These are phyloP conservation scores for Parietaria judaica DNA, from an alignment of 306 rosid species.

Conservation along the genomic window DNA sequence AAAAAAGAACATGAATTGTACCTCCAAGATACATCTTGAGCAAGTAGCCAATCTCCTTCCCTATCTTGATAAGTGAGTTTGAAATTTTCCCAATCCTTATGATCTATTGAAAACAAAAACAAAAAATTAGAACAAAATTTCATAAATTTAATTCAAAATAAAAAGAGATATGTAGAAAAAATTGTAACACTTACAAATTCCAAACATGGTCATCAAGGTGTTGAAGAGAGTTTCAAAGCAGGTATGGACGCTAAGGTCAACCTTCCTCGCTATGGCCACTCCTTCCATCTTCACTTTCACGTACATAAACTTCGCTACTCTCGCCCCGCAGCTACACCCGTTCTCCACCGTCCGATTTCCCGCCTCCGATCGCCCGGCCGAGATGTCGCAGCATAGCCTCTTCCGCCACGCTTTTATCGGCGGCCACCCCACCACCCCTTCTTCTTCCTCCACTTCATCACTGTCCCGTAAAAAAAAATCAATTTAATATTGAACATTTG, in stretches of 20 bases:
- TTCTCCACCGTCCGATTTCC: conserved; percentile 18
- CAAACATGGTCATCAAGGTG: conserved; percentile 70
- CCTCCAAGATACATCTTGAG: conserved; percentile 81
- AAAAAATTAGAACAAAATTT: neutral
- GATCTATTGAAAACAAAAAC: conserved; percentile 20
- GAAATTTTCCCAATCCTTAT: conserved; percentile 31
- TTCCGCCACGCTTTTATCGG: conserved; percentile 54
- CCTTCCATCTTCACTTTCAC: conserved; percentile 97
- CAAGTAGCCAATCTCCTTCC: conserved; percentile 82
- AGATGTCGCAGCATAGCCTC: conserved; percentile 24
- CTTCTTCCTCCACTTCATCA: conserved; percentile 26
- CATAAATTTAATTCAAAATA: neutral
- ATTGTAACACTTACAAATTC: conserved; percentile 24
- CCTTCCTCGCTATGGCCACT: conserved; percentile 66
- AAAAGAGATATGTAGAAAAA: neutral
- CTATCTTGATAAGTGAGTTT: conserved; percentile 56
- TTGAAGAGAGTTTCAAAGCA: conserved; percentile 40
- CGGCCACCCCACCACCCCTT: conserved; percentile 70
- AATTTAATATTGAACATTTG: no score
- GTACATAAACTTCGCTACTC: conserved; percentile 24
- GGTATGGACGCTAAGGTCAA: conserved; percentile 44
- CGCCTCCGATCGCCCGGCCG: neutral
- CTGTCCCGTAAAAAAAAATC: conserved; percentile 12
- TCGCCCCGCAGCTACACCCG: conserved; percentile 5
- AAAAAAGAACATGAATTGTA: neutral